Percentiles rank a stretch among this genome's conserved stretches.
Evolutionary conservation across 805 yeast genomes (phyloP).

Genomic region (Candida tallmaniae): DNA sequence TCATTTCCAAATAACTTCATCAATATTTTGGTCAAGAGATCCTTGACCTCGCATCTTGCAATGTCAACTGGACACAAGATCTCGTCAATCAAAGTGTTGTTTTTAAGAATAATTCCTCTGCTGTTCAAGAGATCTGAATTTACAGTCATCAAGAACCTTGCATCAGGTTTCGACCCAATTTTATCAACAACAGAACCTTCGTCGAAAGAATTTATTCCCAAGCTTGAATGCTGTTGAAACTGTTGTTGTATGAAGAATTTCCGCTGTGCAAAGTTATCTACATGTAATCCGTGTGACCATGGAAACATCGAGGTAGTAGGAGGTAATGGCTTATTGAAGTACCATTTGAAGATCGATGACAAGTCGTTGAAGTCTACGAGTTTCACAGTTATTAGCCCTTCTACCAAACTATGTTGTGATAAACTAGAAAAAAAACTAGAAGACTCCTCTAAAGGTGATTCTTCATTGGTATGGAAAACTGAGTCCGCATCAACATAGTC

Average conservation of each 20-base stretch:
- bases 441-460: conserved; percentile 5
- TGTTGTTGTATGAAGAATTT: conserved; percentile 37
- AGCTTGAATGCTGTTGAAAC: conserved; percentile 11
- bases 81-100: conserved; percentile 52
- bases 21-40: conserved; percentile 15
- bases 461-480: too few species aligned
- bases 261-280: conserved; percentile 50
- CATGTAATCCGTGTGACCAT: conserved; percentile 81
- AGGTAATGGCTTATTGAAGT: conserved; percentile 46
- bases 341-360: conserved; percentile 27
- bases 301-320: conserved; percentile 72
- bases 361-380: conserved; percentile 14
- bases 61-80: conserved; percentile 47
- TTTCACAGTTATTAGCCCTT: conserved; percentile 6
- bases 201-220: too few species aligned
- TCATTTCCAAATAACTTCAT: conserved; percentile 13
- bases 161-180: conserved; percentile 10
- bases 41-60: conserved; percentile 30
- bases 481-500: too few species aligned
- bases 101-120: conserved; percentile 35
- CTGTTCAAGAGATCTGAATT: conserved; percentile 10
- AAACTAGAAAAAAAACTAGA: conserved; percentile 2
- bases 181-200: neutral
- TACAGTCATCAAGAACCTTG: conserved; percentile 39
- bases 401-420: neutral